Base-by-base conservation (phyloP, 2,329 filamentous ascomycete genomes). In the Botrytis squamosa region DNA sequence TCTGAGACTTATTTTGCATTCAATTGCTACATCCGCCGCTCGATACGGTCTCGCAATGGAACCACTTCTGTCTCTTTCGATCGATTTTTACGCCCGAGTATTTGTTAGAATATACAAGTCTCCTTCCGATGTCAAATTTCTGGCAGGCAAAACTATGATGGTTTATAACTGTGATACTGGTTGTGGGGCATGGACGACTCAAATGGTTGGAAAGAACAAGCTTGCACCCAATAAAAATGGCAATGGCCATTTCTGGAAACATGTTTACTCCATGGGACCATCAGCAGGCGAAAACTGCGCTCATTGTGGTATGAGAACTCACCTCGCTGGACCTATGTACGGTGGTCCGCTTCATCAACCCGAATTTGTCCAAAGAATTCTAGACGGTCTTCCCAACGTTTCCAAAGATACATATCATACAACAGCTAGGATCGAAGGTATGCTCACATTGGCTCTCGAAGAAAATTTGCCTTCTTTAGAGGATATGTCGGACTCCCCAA, bases 311-410 rank as follows among this genome's bases (percentile, higher is more conserved):
- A 90, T 88, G 80, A 95, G 92, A 81, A 97, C 92, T 83, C 96
- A 98, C 82, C 82, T 98, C 22, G 92, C 90, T 7, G 96, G 96
- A 2, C 96, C 96, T 0, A 98, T 99, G 95, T 99, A 95, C 84
- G 95, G 89, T 49, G 96, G 96, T 0, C 92, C 92, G 33, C 85
- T 99, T 14, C 96, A 99, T 83, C 94, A 94, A 63, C 87, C 90
- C 10, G 88, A 90, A 2, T 99, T 98, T 80, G 90, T 99, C 75
- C 88, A 92, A 79, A 89, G 88, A 73, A 90, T 99, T 38, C 86
- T 99, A 25, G 88, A 90, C 62, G 88, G 91, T 73, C 86, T 97
- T 14, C 90, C 93, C 0, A 83, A 85, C 6, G 88, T 90, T 0
- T 89, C 94, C 66, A 86, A 86, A 40, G 85, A 90, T 0, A 87